Conservation (phyloP, 169 alveolate genomes). For the Amoebophrya sp. region DNA sequence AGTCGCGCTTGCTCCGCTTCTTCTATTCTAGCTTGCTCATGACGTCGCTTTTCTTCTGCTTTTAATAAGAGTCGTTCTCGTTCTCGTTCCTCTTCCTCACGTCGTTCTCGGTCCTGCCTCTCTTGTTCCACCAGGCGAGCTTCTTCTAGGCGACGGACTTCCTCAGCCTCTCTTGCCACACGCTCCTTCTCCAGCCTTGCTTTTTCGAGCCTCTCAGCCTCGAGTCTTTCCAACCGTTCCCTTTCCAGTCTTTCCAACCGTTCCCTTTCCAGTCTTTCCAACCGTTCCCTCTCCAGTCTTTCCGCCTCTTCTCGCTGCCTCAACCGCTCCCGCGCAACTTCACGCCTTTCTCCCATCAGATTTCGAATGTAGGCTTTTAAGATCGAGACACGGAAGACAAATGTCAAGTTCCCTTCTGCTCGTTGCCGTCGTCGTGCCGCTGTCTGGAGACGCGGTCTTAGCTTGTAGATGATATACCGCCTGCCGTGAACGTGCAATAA, state of each 20-base stretch:
- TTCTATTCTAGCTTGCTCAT: too few species aligned
- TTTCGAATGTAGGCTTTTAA: not conserved
- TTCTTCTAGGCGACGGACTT: too few species aligned
- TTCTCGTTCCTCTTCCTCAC: too few species aligned
- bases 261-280: not conserved
- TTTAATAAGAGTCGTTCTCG: too few species aligned
- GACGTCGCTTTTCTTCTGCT: too few species aligned
- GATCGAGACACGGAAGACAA: not conserved
- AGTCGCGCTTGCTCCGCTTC: not conserved
- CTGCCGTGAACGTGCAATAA: not conserved
- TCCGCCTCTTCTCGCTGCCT: not conserved
- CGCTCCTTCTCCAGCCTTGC: too few species aligned
- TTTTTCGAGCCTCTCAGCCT: too few species aligned
- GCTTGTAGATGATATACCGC: not conserved
- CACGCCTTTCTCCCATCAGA: not conserved
- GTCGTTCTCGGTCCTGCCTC: too few species aligned
- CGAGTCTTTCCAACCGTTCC: too few species aligned
- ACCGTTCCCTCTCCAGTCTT: not conserved
- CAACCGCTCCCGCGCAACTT: not conserved
- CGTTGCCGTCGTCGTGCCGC: not conserved
- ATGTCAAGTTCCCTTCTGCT: not conserved
- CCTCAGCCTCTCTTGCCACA: too few species aligned
- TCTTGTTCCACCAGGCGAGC: too few species aligned
- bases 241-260: too few species aligned
- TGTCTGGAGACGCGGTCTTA: not conserved